Evolutionary conservation across 805 yeast genomes (phyloP).

Genomic region (Pichia insulana): DNA sequence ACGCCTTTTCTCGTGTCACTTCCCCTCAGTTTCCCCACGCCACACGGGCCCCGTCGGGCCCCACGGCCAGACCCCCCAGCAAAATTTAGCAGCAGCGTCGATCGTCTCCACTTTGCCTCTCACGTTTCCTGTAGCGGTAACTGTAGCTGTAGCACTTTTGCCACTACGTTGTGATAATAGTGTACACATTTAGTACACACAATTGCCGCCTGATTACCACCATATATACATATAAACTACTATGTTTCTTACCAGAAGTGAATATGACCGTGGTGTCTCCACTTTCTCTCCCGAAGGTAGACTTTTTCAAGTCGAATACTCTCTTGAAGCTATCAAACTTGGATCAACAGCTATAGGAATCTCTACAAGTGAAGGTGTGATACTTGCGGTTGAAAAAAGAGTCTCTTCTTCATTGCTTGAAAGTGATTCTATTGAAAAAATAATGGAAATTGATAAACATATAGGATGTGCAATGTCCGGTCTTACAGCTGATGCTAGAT

Average conservation of each 20-base stretch:
- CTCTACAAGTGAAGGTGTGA: slow-evolving; percentile 90
- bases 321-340: slow-evolving; percentile 90
- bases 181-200: too few species aligned
- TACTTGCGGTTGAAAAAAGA: slow-evolving; percentile 93
- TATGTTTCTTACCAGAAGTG: slow-evolving; percentile 98
- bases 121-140: too few species aligned
- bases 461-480: slow-evolving; percentile 99
- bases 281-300: slow-evolving; percentile 99
- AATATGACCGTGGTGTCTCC: slow-evolving; percentile 97
- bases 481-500: slow-evolving; percentile 95
- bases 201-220: too few species aligned
- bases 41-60: too few species aligned
- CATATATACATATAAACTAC: too few species aligned
- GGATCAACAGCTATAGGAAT: slow-evolving; percentile 99
- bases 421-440: slow-evolving; percentile 89
- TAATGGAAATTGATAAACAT: slow-evolving; percentile 87
- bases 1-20: too few species aligned
- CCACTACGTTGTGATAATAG: too few species aligned
- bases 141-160: too few species aligned
- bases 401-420: slow-evolving; percentile 90
- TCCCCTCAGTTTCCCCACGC: slow-evolving; percentile 32
- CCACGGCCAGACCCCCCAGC: too few species aligned
- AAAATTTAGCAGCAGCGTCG: too few species aligned
- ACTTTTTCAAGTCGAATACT: slow-evolving; percentile 94
- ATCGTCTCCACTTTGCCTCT: too few species aligned